Evolutionary conservation across 202 grass and related monocot genomes (phyloP).

Genomic region (Bolboschoenoplectus hybrid): DNA sequence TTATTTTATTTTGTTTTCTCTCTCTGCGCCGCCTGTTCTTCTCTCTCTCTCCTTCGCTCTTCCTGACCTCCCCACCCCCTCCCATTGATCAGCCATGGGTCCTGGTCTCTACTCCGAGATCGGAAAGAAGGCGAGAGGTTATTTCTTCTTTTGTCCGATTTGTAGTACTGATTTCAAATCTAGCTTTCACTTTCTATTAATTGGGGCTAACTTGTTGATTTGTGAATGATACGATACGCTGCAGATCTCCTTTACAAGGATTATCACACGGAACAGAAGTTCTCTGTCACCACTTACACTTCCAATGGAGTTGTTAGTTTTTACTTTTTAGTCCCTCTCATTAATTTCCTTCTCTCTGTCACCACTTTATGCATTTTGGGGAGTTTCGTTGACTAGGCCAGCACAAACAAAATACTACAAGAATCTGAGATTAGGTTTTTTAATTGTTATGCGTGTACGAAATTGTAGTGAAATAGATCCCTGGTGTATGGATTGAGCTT

Average conservation of each 20-base stretch:
- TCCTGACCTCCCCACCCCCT: neutral
- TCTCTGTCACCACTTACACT: constrained; percentile 90
- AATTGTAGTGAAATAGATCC: no score
- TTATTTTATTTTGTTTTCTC: neutral
- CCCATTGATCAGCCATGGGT: constrained; percentile 38
- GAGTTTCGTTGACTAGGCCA: neutral
- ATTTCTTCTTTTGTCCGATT: neutral
- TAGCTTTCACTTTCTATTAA: neutral
- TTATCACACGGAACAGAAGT: constrained; percentile 95
- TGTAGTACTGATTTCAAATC: neutral
- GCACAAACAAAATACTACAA: no score
- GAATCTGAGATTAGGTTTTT: no score
- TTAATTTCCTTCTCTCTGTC: neutral
- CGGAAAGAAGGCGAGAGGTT: constrained; percentile 91
- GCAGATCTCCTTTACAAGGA: constrained; percentile 97
- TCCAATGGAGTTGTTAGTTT: constrained; percentile 82
- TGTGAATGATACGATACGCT: neutral
- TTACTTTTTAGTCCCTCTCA: neutral
- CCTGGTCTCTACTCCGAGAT: constrained; percentile 93
- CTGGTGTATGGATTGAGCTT: no score
- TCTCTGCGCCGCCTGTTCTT: constrained; percentile 38
- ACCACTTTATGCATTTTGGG: neutral
- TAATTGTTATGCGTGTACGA: no score
- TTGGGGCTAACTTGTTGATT: constrained; percentile 12
- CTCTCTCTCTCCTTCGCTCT: constrained; percentile 32